These are phyloP conservation scores for Trametes coccinea DNA, from an alignment of 768 basidiomycete genomes.

Conservation along the genomic window DNA sequence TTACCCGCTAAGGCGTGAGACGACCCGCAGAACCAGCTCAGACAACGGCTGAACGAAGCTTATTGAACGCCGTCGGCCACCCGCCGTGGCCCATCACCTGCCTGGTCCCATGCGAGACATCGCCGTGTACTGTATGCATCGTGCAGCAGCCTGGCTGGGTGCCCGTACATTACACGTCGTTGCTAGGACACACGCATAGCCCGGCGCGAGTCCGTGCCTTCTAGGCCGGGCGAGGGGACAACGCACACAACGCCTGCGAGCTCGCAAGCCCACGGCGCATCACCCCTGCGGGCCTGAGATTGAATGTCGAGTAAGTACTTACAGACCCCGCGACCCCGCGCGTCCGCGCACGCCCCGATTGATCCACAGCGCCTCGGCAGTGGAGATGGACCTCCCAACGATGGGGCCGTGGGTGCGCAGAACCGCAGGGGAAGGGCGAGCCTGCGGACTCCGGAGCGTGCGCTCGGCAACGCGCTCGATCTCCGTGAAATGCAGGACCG, in stretches of 20 bases:
- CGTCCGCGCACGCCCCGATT: not conserved
- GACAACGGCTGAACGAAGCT: not conserved
- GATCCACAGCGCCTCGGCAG: not conserved
- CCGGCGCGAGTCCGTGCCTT: no score
- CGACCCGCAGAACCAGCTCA: not conserved
- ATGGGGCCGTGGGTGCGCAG: not conserved
- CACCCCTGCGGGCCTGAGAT: constrained; percentile 7
- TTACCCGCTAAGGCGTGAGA: not conserved
- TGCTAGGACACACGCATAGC: not conserved
- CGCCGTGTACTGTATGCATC: not conserved
- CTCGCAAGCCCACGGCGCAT: not conserved
- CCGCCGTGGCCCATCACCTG: not conserved
- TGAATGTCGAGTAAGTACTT: not conserved
- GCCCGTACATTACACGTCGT: not conserved
- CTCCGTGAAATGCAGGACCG: not conserved
- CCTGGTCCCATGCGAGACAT: not conserved
- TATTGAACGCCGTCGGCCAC: not conserved
- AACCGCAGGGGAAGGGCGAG: no score
- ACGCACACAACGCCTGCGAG: not conserved
- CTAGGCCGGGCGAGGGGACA: not conserved
- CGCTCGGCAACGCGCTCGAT: not conserved
- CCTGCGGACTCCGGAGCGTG: not conserved
- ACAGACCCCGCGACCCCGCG: constrained; percentile 9
- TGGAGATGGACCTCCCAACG: not conserved
- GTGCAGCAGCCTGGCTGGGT: not conserved